phyloP scores from a whole-genome alignment of 2,329 filamentous ascomycete species.

The Fusarium sp. region DNA sequence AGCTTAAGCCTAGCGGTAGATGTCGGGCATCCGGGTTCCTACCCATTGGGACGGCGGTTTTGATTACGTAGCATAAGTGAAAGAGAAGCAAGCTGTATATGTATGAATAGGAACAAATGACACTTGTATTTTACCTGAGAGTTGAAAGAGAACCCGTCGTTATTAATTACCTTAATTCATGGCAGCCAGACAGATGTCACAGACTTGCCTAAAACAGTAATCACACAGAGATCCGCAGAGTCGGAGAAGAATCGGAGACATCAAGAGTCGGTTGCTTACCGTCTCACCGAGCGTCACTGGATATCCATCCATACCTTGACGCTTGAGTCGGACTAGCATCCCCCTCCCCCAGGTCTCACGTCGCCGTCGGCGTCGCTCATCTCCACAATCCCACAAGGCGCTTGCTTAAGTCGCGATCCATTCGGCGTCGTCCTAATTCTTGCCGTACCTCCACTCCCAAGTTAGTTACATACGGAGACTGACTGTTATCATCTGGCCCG shows the following conservation, averaged over 20 bases:
- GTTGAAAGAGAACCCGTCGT: background rate
- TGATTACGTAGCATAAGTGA: background rate
- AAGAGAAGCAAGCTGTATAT: background rate
- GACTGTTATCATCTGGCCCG: conserved; percentile 44
- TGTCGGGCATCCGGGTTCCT: conserved; percentile 9
- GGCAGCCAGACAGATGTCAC: conserved; percentile 4
- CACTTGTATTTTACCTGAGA: background rate
- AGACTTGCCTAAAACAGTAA: conserved; percentile 36
- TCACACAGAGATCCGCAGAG: background rate
- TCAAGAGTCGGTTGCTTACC: conserved; percentile 23
- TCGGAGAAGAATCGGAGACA: conserved; percentile 41
- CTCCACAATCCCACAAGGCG: conserved; percentile 32
- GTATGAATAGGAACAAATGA: background rate
- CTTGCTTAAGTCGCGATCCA: conserved; percentile 21
- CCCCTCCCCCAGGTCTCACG: conserved; percentile 38
- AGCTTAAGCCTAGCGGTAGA: conserved; percentile 17
- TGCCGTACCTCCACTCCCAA: conserved; percentile 21
- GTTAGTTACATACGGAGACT: conserved; percentile 17
- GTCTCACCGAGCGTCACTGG: conserved; percentile 35
- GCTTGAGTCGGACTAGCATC: background rate
- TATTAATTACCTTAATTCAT: background rate
- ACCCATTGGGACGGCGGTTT: background rate
- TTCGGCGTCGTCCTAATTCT: conserved; percentile 28
- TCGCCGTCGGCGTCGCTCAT: conserved; percentile 13
- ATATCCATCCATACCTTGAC: background rate